phyloP scores from a whole-genome alignment of 2,329 filamentous ascomycete genomes.

The Penicillium sclerotigenum region DNA sequence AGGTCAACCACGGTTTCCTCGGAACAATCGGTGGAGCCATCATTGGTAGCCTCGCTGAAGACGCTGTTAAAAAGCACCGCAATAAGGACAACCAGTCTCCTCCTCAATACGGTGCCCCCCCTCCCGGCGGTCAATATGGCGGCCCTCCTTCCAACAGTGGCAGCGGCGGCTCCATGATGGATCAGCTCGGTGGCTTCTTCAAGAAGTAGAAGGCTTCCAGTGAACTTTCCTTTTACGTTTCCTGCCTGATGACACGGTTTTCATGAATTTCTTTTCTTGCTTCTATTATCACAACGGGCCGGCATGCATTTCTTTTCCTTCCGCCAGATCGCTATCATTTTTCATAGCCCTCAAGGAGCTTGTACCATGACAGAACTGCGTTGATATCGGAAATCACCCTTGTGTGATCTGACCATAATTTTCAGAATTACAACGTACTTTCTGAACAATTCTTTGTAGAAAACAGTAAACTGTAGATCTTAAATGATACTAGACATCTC shows the following conservation, averaged over 20 bases:
- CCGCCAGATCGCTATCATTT: conserved; percentile 11
- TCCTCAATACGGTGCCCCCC: conserved; percentile 11
- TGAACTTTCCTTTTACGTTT: conserved; percentile 6
- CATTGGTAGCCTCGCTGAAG: conserved; percentile 46
- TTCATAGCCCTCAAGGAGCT: not conserved
- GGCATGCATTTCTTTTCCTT: conserved; percentile 16
- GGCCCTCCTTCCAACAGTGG: conserved; percentile 21
- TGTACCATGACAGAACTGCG: conserved; percentile 17
- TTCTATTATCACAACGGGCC: conserved; percentile 9
- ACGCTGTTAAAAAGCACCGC: conserved; percentile 44
- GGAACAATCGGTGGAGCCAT: conserved; percentile 49
- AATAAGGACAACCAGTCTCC: conserved; percentile 36
- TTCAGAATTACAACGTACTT: conserved; percentile 12
- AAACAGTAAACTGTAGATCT: not conserved
- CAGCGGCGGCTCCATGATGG: conserved; percentile 27
- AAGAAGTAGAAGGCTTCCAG: conserved; percentile 31
- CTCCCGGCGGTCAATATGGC: conserved; percentile 20
- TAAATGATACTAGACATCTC: no score
- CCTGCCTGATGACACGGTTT: conserved; percentile 13
- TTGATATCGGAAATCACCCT: conserved; percentile 13
- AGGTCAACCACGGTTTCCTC: conserved; percentile 49
- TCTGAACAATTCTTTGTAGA: not conserved
- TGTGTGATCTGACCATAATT: conserved; percentile 9
- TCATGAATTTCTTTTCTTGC: conserved; percentile 25
- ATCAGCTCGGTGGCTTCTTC: conserved; percentile 38